These are phyloP conservation scores for Colletotrichum simmondsii DNA, from an alignment of 2,329 filamentous ascomycete genomes.

Conservation along the genomic window DNA sequence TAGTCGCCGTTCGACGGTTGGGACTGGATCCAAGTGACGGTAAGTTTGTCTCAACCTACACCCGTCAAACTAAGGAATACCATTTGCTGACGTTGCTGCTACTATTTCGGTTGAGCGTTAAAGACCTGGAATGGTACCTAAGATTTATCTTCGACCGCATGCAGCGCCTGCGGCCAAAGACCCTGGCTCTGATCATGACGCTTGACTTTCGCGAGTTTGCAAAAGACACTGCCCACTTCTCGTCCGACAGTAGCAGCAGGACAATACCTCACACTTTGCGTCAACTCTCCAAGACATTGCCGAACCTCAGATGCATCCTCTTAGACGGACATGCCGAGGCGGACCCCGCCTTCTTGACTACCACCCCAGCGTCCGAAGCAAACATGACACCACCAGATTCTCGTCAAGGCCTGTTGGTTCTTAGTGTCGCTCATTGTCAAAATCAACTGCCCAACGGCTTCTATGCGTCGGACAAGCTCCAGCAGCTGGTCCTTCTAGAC, in stretches of 20 bases:
- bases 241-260: slow-evolving; percentile 49
- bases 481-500: slow-evolving; percentile 62
- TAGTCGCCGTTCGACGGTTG: slow-evolving; percentile 50
- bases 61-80: neutral
- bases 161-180: slow-evolving; percentile 46
- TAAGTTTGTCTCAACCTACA: slow-evolving; percentile 43
- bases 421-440: slow-evolving; percentile 58
- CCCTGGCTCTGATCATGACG: slow-evolving; percentile 55
- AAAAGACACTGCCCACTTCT: slow-evolving; percentile 51
- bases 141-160: slow-evolving; percentile 56
- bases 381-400: neutral
- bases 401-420: slow-evolving; percentile 46
- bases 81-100: slow-evolving; percentile 5
- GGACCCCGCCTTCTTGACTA: slow-evolving; percentile 51
- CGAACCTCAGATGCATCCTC: slow-evolving; percentile 57
- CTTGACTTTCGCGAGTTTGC: slow-evolving; percentile 61
- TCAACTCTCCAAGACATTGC: slow-evolving; percentile 51
- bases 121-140: slow-evolving; percentile 62
- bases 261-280: slow-evolving; percentile 53
- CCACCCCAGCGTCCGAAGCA: slow-evolving; percentile 22
- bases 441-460: slow-evolving; percentile 52
- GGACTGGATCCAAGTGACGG: slow-evolving; percentile 58
- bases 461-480: slow-evolving; percentile 49
- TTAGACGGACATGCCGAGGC: slow-evolving; percentile 59
- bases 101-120: slow-evolving; percentile 9